Evolutionary conservation across 1,139 yeast species (phyloP), one percentile per base, ranked within the genome.

Genomic region (Blastobotrys capitulatus): DNA sequence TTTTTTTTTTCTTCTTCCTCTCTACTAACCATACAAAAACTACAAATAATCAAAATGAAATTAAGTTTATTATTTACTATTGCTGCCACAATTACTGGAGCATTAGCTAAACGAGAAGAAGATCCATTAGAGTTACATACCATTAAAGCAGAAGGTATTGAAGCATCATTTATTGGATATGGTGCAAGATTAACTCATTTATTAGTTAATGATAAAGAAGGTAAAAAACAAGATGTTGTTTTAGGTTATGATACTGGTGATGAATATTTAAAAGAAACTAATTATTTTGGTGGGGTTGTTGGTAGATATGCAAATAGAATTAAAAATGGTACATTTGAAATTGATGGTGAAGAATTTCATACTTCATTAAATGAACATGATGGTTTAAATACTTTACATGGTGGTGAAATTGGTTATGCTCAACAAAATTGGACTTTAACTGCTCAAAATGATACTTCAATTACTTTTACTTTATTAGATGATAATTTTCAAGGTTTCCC

Each of bases 291-390:
- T 35, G 74, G 82, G 32, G 76, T 80, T n/a, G 74, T 79, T 26
- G 83, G 83, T 13, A 69, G 83, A 50, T 74, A 68, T 54, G 82
- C 83, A 45, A 79, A 78, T 62, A 67, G 83, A 56, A 73, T 79
- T 47, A 64, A 70, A 13, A 62, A 66, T 32, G 80, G 76, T 15
- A 57, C 62, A 45, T 71, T 76, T 52, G 52, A 58, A 18, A 49
- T 77, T 25, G 65, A 68, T 44, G 76, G 73, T 1, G 58, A 63
- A 38, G 57, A 61, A 13, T 70, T 63, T 54, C 58, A 65, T 26
- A 62, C 77, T 43, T 66, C 72, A 6, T 56, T 65, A 26, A 77
- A 77, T 60, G 77, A 75, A 52, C 42, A 51, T 35, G 61, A 63
- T 26, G 65, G 64, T 34, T 52, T 46, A 2, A 70, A 71, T 46